These are phyloP conservation scores for Umbelopsis ramanniana DNA, from an alignment of 192 early-diverging fungal genomes.

Conservation along the genomic window DNA sequence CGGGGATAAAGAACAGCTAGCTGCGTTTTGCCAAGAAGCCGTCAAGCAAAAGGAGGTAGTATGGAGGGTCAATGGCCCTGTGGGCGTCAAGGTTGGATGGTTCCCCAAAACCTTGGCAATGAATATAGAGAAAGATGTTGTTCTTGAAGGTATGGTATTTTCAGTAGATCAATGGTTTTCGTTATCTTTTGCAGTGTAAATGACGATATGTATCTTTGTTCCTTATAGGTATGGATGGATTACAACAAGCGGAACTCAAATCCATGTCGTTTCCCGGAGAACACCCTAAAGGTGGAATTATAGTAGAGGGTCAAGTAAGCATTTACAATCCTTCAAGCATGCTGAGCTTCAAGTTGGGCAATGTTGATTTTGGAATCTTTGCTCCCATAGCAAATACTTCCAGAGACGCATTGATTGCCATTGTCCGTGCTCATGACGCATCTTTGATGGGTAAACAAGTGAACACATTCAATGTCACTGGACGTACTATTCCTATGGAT, in stretches of 20 bases:
- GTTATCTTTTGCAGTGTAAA: neutral
- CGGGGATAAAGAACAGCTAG: constrained; percentile 13
- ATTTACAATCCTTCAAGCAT: constrained; percentile 42
- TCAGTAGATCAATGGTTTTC: neutral
- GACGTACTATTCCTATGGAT: constrained; percentile 28
- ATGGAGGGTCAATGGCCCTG: constrained; percentile 10
- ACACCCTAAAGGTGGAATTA: constrained; percentile 39
- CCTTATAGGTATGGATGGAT: constrained; percentile 40
- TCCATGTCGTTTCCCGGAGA: constrained; percentile 32
- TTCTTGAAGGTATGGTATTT: neutral
- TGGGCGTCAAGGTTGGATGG: neutral
- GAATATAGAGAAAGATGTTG: constrained; percentile 14
- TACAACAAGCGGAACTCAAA: constrained; percentile 33
- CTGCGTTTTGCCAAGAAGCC: constrained; percentile 4
- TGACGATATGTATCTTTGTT: neutral
- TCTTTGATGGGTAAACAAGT: constrained; percentile 27
- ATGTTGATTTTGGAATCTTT: constrained; percentile 45
- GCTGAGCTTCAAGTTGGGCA: constrained; percentile 35
- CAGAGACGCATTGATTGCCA: constrained; percentile 34
- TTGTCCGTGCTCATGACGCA: constrained; percentile 34
- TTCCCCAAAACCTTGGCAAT: neutral
- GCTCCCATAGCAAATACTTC: constrained; percentile 20
- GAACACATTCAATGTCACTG: constrained; percentile 37
- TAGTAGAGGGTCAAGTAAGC: constrained; percentile 24
- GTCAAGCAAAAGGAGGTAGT: constrained; percentile 8